phyloP scores from a whole-genome alignment of 805 yeast genomes.

The Hanseniaspora occidentalis region DNA sequence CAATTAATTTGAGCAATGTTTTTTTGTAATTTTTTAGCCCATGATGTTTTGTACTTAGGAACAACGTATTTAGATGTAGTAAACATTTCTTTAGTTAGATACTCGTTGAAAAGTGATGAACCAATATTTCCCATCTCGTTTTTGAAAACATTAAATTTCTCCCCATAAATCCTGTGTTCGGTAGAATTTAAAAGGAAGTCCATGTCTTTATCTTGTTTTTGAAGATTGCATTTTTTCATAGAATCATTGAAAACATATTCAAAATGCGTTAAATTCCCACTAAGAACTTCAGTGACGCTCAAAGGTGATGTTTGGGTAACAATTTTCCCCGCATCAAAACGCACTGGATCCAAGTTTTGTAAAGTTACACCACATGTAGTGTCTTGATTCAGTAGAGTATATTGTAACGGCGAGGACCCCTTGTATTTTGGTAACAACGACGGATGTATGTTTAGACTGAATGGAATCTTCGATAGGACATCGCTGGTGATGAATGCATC shows the following conservation, averaged over 20 bases:
- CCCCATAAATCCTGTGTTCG: background rate
- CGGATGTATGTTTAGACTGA: conserved; percentile 86
- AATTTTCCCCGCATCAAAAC: conserved; percentile 71
- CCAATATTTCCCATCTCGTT: conserved; percentile 1
- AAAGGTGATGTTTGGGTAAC: conserved; percentile 39
- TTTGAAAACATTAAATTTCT: background rate
- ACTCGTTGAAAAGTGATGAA: background rate
- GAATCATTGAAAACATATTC: background rate
- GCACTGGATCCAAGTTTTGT: conserved; percentile 79
- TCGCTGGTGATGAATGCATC: conserved; percentile 66
- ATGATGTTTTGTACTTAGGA: conserved; percentile 28
- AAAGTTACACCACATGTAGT: conserved; percentile 67
- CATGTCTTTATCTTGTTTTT: background rate
- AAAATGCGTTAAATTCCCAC: background rate
- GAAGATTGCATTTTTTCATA: background rate
- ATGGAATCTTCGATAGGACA: conserved; percentile 35
- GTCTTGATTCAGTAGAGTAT: conserved; percentile 57
- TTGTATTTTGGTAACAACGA: conserved; percentile 70
- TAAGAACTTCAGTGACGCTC: background rate
- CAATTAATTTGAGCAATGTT: conserved; percentile 31
- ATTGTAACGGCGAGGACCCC: conserved; percentile 87
- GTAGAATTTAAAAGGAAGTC: background rate
- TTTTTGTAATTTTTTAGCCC: conserved; percentile 45
- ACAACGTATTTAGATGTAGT: conserved; percentile 7
- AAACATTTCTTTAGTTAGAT: background rate